phyloP scores from a whole-genome alignment of 495 filamentous ascomycete genomes.

The Melanomma pulvis-pyrius region DNA sequence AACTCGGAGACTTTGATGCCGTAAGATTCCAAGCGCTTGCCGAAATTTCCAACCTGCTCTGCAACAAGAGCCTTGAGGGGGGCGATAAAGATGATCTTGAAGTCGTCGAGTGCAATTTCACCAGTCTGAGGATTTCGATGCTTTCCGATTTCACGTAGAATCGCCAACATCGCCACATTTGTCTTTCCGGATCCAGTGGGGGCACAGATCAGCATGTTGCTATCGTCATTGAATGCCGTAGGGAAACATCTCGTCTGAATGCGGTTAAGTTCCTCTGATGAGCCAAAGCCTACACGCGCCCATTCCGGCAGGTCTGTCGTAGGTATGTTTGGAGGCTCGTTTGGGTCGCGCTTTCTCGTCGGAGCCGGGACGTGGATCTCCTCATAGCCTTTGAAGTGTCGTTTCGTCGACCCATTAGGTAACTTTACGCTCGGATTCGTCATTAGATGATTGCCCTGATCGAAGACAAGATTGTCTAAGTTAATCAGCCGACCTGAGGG shows the following conservation, averaged over 20 bases:
- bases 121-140: slow-evolving; percentile 83
- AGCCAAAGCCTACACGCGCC: slow-evolving; percentile 83
- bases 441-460: slow-evolving; percentile 98
- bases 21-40: slow-evolving; percentile 83
- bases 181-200: slow-evolving; percentile 98
- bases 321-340: slow-evolving; percentile 75
- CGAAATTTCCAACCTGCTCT: slow-evolving; percentile 97
- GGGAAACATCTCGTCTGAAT: slow-evolving; percentile 94
- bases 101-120: slow-evolving; percentile 89
- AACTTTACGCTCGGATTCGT: slow-evolving; percentile 93
- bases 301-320: slow-evolving; percentile 89
- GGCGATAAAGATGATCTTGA: slow-evolving; percentile 96
- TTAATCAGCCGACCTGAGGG: slow-evolving; percentile 80
- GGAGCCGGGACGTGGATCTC: slow-evolving; percentile 96
- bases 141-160: slow-evolving; percentile 95
- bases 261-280: slow-evolving; percentile 80
- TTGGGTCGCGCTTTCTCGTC: slow-evolving; percentile 76
- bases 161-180: slow-evolving; percentile 97
- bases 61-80: slow-evolving; percentile 94
- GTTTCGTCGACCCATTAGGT: slow-evolving; percentile 93
- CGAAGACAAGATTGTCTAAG: slow-evolving; percentile 92
- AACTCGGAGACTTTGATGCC: slow-evolving; percentile 91
- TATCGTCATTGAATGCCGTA: slow-evolving; percentile 89
- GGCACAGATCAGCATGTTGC: slow-evolving; percentile 96
- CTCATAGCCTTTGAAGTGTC: slow-evolving; percentile 95